Evolutionary conservation across 257 asterid species (phyloP), one percentile per base, ranked within the genome.

Genomic region (Rehmannia glutinosa): DNA sequence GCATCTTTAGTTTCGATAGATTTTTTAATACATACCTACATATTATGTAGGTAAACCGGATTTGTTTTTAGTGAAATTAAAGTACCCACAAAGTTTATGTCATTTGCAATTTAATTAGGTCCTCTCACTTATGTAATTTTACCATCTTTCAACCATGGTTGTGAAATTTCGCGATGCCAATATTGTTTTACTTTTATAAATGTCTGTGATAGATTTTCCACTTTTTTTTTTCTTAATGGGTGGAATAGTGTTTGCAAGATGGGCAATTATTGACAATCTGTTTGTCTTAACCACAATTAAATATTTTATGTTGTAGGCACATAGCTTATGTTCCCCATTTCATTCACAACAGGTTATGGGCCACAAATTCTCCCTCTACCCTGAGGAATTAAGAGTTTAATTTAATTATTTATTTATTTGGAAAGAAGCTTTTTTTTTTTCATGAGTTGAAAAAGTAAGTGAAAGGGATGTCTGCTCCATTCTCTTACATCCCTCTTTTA

Each of bases 401-500:
- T n/a, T n/a, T n/a, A n/a, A 33, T 10, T 33, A 33, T 33, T 33
- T 33, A 5, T 33, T 33, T 33, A 33, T 10, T 4, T 6, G 7
- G 25, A 58, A 52, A 20, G 3, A 15, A 33, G 13, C 25, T 59
- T 21, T 59, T 33, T 59, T 21, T 59, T 33, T 49, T 68, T 33
- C 35, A 60, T 64, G 74, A 62, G 13, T 57, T 68, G 58, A 59
- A 73, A 83, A 83, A 62, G 79, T 39, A 55, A 36, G 75, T 78
- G 90, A 84, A 75, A 84, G 80, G 76, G 88, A 82, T 78, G 85
- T 81, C 64, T 78, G 84, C 75, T 68, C 39, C 39, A 75, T 72
- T 66, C 75, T 70, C 72, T 46, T 64, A 38, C 25, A 35, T 43
- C 20, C 72, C 63, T 58, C 38, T 56, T 73, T 72, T 81, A 66